These are phyloP conservation scores for Auriculariales sp. DNA, from an alignment of 768 basidiomycete genomes.

Conservation along the genomic window DNA sequence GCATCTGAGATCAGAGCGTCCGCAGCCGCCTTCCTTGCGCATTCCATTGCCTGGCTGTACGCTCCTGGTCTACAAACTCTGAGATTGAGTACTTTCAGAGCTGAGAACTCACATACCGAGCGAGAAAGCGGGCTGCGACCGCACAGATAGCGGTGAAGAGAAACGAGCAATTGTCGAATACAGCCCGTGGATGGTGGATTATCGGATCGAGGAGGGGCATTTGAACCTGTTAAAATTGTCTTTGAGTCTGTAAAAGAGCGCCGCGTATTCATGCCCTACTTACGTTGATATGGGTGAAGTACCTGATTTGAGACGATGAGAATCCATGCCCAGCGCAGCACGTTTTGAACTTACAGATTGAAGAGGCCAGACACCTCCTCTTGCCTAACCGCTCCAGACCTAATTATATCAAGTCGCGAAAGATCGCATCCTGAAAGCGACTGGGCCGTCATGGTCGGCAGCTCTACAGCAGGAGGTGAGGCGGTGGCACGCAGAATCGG, in stretches of 20 bases:
- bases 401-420: not conserved
- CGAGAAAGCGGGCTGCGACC: constrained; percentile 67
- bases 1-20: constrained; percentile 36
- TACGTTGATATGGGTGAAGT: not conserved
- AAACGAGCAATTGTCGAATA: constrained; percentile 70
- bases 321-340: not conserved
- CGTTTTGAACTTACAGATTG: not conserved
- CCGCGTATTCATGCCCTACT: not conserved
- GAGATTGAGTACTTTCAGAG: not conserved
- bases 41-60: constrained; percentile 80
- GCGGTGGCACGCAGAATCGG: not conserved
- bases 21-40: constrained; percentile 70
- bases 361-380: not conserved
- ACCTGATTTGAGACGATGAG: not conserved
- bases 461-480: too few species aligned
- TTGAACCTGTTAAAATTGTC: constrained; percentile 37
- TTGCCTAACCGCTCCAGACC: not conserved
- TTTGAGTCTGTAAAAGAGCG: constrained; percentile 14
- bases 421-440: not conserved
- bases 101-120: not conserved
- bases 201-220: constrained; percentile 49
- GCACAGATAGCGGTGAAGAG: constrained; percentile 78
- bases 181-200: constrained; percentile 66
- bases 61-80: constrained; percentile 49
- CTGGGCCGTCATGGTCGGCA: not conserved